Conservation (phyloP, 2,329 filamentous ascomycete genomes). For the Thermomyces lanuginosus region DNA sequence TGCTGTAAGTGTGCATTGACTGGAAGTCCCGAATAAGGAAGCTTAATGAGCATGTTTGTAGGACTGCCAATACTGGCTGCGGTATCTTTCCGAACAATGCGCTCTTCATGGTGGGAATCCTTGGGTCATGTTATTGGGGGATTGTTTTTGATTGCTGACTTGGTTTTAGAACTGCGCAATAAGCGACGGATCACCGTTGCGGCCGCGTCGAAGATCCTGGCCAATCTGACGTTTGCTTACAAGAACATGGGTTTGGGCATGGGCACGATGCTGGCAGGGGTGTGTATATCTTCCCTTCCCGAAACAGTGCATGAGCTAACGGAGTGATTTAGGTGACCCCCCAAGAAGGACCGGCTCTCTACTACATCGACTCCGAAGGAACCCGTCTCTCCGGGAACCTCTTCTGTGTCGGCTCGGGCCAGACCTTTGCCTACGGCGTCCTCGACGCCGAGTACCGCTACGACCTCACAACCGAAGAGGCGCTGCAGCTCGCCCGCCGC, state of each 20-base stretch:
- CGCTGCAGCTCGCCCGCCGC: slow-evolving; percentile 73
- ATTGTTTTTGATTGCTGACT: slow-evolving; percentile 4
- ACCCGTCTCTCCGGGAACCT: slow-evolving; percentile 84
- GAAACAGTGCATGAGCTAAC: slow-evolving; percentile 2
- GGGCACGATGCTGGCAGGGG: slow-evolving; percentile 98
- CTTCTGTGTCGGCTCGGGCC: slow-evolving; percentile 94
- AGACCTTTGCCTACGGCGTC: slow-evolving; percentile 98
- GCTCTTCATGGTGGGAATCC: slow-evolving; percentile 55
- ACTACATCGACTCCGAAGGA: slow-evolving; percentile 97
- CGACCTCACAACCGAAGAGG: slow-evolving; percentile 72
- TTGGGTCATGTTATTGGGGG: neutral
- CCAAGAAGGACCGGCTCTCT: slow-evolving; percentile 88
- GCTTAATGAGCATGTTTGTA: slow-evolving; percentile 17
- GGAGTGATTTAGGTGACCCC: slow-evolving; percentile 30
- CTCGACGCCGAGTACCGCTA: slow-evolving; percentile 90
- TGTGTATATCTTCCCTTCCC: slow-evolving; percentile 59
- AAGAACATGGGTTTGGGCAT: slow-evolving; percentile 98
- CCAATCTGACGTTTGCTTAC: slow-evolving; percentile 96
- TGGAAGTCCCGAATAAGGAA: neutral
- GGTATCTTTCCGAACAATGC: slow-evolving; percentile 97
- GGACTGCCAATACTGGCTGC: slow-evolving; percentile 99
- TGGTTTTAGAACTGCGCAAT: slow-evolving; percentile 61
- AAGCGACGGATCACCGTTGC: slow-evolving; percentile 97
- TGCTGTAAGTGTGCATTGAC: slow-evolving; percentile 41
- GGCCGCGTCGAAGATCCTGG: slow-evolving; percentile 93